phyloP scores from a whole-genome alignment of 805 yeast genomes.

The Cyberlindnera euphorbiiphila region DNA sequence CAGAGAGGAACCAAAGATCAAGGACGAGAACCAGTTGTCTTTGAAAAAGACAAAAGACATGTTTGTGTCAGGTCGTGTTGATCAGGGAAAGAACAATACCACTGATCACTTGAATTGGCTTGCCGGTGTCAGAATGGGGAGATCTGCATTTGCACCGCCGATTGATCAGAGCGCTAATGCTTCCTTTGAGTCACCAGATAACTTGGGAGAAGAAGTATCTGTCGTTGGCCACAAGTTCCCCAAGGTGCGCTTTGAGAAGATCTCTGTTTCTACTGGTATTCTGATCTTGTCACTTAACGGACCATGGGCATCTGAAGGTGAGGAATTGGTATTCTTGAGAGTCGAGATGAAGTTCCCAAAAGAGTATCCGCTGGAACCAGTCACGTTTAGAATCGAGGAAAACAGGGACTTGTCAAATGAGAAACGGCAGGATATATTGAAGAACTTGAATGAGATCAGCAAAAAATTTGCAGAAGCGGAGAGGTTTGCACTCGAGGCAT shows the following conservation, averaged over 20 bases:
- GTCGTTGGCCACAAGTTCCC: constrained; percentile 86
- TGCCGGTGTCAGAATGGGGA: constrained; percentile 73
- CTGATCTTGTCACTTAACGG: constrained; percentile 77
- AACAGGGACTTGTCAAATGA: constrained; percentile 60
- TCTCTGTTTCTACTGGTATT: constrained; percentile 82
- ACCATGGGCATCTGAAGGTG: constrained; percentile 52
- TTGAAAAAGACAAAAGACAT: constrained; percentile 36
- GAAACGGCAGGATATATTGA: constrained; percentile 47
- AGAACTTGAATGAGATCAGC: constrained; percentile 52
- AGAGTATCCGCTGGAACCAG: constrained; percentile 62
- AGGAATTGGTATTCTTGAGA: constrained; percentile 57
- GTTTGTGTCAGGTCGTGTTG: constrained; percentile 38
- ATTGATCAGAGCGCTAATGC: constrained; percentile 32
- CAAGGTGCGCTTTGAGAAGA: constrained; percentile 77
- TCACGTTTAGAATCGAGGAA: constrained; percentile 69
- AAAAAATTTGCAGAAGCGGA: constrained; percentile 51
- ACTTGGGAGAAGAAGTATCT: constrained; percentile 89
- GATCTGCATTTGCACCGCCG: constrained; percentile 28
- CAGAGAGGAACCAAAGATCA: constrained; percentile 44
- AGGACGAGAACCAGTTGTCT: constrained; percentile 30
- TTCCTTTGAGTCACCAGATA: constrained; percentile 44
- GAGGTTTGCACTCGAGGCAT: constrained; percentile 73
- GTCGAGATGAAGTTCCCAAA: constrained; percentile 68
- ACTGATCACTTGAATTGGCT: constrained; percentile 84
- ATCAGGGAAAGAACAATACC: constrained; percentile 31